A percentile compares a stretch with the other conserved stretches of the same genome.
These are phyloP conservation scores for Nitzschia sp. DNA, from an alignment of 108 stramenopile species.

Conservation along the genomic window DNA sequence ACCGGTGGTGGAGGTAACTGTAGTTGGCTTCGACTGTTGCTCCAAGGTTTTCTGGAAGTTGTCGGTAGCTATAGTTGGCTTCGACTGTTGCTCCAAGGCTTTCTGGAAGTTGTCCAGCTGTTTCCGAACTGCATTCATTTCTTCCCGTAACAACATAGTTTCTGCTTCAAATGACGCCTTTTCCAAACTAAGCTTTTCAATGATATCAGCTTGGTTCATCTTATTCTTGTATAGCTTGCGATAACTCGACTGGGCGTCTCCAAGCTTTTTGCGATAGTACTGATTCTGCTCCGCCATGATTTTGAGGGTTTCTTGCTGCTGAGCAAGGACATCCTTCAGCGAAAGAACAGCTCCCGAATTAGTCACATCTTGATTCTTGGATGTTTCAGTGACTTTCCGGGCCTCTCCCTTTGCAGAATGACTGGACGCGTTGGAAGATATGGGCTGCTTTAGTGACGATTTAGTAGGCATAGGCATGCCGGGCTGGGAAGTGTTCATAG, in stretches of 20 bases:
- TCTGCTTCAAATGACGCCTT: conserved; percentile 2
- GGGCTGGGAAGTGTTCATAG: not conserved
- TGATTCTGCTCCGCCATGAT: not conserved
- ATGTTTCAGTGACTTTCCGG: not conserved
- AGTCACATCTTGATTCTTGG: not conserved
- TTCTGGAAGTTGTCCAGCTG: conserved; percentile 11
- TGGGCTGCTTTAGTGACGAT: not conserved
- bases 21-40: not conserved
- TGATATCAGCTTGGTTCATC: not conserved
- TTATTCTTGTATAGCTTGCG: conserved; percentile 1
- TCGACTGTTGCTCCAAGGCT: not conserved
- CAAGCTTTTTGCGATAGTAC: conserved; percentile 4
- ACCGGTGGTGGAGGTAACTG: not conserved
- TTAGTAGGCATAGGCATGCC: not conserved
- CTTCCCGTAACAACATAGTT: conserved; percentile 3
- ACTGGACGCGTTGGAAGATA: not conserved
- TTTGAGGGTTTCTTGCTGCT: conserved; percentile 1
- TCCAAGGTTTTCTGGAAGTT: not conserved
- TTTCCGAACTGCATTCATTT: conserved; percentile 9
- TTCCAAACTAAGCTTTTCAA: conserved; percentile 1
- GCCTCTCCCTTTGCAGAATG: not conserved
- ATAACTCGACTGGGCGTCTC: not conserved
- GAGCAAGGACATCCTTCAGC: not conserved
- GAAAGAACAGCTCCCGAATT: not conserved
- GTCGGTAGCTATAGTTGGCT: not conserved